A percentile compares a stretch with the other conserved stretches of the same genome.
phyloP scores from a whole-genome alignment of 306 rosid genomes.

The Styphnolobium japonicum region DNA sequence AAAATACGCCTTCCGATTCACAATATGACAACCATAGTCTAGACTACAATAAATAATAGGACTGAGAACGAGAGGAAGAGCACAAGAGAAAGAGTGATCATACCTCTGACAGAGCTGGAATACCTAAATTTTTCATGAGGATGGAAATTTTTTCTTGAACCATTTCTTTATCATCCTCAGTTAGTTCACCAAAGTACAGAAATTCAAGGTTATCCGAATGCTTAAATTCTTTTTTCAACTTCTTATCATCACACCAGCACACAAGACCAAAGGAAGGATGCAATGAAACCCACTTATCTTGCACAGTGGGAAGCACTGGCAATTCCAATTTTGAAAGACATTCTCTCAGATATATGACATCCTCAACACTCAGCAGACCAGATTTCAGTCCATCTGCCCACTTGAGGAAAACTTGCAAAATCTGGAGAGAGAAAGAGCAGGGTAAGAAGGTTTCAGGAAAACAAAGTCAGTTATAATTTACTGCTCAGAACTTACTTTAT shows the following conservation, averaged over 20 bases:
- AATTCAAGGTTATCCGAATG: constrained; percentile 62
- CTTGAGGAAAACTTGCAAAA: constrained; percentile 69
- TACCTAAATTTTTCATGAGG: constrained; percentile 74
- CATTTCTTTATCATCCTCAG: constrained; percentile 44
- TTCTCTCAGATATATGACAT: constrained; percentile 59
- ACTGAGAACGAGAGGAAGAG: neutral
- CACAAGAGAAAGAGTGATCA: constrained; percentile 17
- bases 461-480: constrained; percentile 7
- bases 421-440: constrained; percentile 40
- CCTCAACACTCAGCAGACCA: constrained; percentile 57
- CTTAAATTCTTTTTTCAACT: constrained; percentile 65
- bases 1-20: too few species aligned
- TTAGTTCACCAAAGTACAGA: constrained; percentile 57
- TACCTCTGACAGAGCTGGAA: constrained; percentile 92
- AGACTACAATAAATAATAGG: neutral
- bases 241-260: constrained; percentile 83
- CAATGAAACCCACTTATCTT: constrained; percentile 90
- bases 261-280: constrained; percentile 80
- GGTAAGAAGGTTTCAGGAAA: constrained; percentile 29
- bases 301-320: constrained; percentile 80
- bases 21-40: too few species aligned
- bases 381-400: constrained; percentile 79
- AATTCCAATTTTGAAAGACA: constrained; percentile 56
- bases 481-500: constrained; percentile 51
- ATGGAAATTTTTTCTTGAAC: constrained; percentile 48